Percentiles rank a stretch among this genome's conserved stretches.
These are phyloP conservation scores for Umbelopsis sp. DNA, from an alignment of 371 early-diverging fungal genomes.

Conservation along the genomic window DNA sequence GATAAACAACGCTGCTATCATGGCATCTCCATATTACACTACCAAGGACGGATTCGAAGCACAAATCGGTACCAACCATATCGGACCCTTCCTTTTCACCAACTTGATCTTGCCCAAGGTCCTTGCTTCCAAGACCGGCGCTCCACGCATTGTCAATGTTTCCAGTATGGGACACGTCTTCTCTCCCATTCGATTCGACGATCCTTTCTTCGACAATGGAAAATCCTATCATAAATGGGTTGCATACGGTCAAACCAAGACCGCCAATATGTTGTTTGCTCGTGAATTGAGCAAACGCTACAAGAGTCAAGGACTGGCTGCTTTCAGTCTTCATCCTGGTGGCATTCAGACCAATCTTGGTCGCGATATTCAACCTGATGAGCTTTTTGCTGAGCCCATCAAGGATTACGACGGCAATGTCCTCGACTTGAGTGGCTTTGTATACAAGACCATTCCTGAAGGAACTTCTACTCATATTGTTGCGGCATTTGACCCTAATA, in stretches of 20 bases:
- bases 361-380: not conserved
- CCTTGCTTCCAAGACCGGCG: not conserved
- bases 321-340: conserved; percentile 31
- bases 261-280: conserved; percentile 19
- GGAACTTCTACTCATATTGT: conserved; percentile 15
- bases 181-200: conserved; percentile 17
- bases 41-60: conserved; percentile 59
- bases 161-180: not conserved
- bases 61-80: conserved; percentile 64
- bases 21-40: conserved; percentile 50
- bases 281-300: conserved; percentile 19
- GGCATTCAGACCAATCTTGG: not conserved
- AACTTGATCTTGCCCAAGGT: conserved; percentile 3
- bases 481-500: conserved; percentile 23
- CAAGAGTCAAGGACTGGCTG: conserved; percentile 19
- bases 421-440: no score
- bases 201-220: conserved; percentile 9
- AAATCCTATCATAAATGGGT: not conserved
- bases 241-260: conserved; percentile 18
- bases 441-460: conserved; percentile 7
- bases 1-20: conserved; percentile 62
- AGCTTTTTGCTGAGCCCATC: not conserved
- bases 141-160: not conserved
- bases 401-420: not conserved
- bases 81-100: conserved; percentile 23